Conservation (phyloP, 257 asterid genomes). For the Lantana camara region DNA sequence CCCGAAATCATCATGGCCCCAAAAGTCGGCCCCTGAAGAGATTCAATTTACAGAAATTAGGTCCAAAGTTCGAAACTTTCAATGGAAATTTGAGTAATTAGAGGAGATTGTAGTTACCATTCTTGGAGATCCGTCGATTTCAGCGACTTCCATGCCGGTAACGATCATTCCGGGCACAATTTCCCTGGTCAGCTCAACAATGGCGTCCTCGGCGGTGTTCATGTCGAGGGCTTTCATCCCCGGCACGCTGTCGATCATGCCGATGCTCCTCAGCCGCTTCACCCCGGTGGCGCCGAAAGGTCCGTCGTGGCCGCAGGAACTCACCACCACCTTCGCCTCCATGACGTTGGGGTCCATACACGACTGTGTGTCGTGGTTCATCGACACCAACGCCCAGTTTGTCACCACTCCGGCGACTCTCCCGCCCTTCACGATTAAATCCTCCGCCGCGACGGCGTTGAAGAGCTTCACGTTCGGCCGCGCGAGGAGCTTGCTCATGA, state of each 20-base stretch:
- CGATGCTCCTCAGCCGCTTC: slow-evolving; percentile 71
- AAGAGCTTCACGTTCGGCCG: slow-evolving; percentile 76
- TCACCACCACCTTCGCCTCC: slow-evolving; percentile 78
- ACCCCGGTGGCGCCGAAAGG: slow-evolving; percentile 86
- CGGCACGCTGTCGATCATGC: slow-evolving; percentile 69
- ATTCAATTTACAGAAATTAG: too few relatives aligned
- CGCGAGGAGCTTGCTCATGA: slow-evolving; percentile 76
- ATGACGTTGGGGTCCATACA: slow-evolving; percentile 86
- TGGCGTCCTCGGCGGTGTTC: slow-evolving; percentile 80
- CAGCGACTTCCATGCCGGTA: slow-evolving; percentile 88
- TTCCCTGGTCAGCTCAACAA: slow-evolving; percentile 72
- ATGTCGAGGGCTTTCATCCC: slow-evolving; percentile 86
- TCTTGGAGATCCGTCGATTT: slow-evolving; percentile 79
- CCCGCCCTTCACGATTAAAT: slow-evolving; percentile 62
- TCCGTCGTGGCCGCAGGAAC: slow-evolving; percentile 90
- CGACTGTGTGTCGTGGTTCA: slow-evolving; percentile 86
- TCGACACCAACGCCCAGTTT: slow-evolving; percentile 76
- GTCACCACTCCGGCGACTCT: slow-evolving; percentile 84
- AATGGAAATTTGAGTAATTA: too few relatives aligned
- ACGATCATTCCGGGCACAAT: slow-evolving; percentile 84
- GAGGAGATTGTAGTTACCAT: slow-evolving; percentile 41
- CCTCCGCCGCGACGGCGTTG: slow-evolving; percentile 82
- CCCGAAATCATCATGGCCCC: slow-evolving; percentile 87
- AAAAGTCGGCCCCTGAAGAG: slow-evolving; percentile 62
- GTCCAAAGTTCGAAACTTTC: too few relatives aligned